phyloP scores from a whole-genome alignment of 768 basidiomycete genomes.

The Termitomyces eurrhizus region DNA sequence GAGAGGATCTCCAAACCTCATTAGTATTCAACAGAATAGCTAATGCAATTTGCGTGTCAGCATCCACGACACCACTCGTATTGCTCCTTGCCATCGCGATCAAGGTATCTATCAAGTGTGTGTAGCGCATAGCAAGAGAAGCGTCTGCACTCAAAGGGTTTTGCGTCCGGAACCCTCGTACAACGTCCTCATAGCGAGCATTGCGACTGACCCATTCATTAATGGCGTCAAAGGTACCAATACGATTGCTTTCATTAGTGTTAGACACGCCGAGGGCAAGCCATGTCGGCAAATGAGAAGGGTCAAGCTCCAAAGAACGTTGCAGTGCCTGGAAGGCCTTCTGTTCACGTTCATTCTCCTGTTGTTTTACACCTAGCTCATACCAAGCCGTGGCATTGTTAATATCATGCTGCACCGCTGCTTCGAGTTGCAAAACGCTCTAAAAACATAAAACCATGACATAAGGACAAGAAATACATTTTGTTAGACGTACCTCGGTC shows the following conservation, averaged over 20 bases:
- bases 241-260: conserved; percentile 82
- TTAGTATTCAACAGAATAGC: conserved; percentile 90
- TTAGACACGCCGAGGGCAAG: conserved; percentile 87
- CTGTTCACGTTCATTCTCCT: conserved; percentile 94
- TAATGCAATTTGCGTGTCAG: conserved; percentile 93
- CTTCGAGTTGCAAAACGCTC: conserved; percentile 88
- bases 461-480: conserved; percentile 7
- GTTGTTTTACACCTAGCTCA: conserved; percentile 92
- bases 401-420: conserved; percentile 77
- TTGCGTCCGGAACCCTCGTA: conserved; percentile 34
- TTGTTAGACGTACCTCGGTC: conserved; percentile 36
- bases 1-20: conserved; percentile 51
- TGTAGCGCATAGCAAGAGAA: conserved; percentile 37
- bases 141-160: conserved; percentile 25
- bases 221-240: conserved; percentile 75
- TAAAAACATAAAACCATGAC: conserved; percentile 29
- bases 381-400: conserved; percentile 77
- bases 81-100: conserved; percentile 74
- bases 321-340: conserved; percentile 84
- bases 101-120: conserved; percentile 65
- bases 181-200: conserved; percentile 45
- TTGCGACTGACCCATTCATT: conserved; percentile 78
- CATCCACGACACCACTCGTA: conserved; percentile 64
- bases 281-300: conserved; percentile 74
- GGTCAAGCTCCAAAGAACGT: conserved; percentile 78